Conservation (phyloP, 2,329 filamentous ascomycete genomes). For the Aspergillus eucalypticola region DNA sequence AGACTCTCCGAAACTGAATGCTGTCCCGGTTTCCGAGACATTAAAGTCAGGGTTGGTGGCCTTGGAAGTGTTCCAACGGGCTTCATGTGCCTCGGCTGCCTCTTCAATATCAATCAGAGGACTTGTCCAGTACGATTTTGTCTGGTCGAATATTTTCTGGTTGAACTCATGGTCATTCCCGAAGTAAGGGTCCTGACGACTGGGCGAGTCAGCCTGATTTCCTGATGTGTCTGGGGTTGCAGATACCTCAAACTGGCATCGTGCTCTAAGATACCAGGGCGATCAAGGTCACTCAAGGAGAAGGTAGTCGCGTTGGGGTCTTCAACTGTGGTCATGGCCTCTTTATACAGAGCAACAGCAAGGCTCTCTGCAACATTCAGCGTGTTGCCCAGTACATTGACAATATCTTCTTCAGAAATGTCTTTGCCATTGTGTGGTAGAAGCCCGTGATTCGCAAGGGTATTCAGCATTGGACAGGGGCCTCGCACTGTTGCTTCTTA, state of each 20-base stretch:
- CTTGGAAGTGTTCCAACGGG: constrained; percentile 14
- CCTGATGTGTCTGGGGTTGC: neutral
- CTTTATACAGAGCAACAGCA: constrained; percentile 19
- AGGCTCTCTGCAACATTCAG: constrained; percentile 24
- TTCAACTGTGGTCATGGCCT: constrained; percentile 21
- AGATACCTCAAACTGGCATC: constrained; percentile 28
- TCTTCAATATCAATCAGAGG: constrained; percentile 12
- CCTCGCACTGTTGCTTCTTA: constrained; percentile 20
- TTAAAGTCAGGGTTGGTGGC: constrained; percentile 10
- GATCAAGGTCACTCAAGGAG: constrained; percentile 12
- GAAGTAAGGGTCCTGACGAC: constrained; percentile 19
- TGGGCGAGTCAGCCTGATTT: neutral
- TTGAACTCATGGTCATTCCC: constrained; percentile 19
- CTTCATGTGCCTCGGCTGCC: constrained; percentile 12
- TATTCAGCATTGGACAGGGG: constrained; percentile 56
- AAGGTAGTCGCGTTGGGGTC: constrained; percentile 24
- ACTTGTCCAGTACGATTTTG: constrained; percentile 14
- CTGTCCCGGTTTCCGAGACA: constrained; percentile 5
- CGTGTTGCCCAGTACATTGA: constrained; percentile 6
- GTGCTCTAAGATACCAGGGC: constrained; percentile 22
- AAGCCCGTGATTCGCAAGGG: constrained; percentile 54
- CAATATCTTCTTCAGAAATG: constrained; percentile 30
- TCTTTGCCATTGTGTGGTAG: constrained; percentile 50
- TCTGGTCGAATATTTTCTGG: constrained; percentile 18
- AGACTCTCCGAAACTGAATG: constrained; percentile 16